Percentiles rank a stretch among this genome's conserved stretches.
These are phyloP conservation scores for Pyricularia pennisetigena DNA, from an alignment of 2,329 filamentous ascomycete species.

Conservation along the genomic window DNA sequence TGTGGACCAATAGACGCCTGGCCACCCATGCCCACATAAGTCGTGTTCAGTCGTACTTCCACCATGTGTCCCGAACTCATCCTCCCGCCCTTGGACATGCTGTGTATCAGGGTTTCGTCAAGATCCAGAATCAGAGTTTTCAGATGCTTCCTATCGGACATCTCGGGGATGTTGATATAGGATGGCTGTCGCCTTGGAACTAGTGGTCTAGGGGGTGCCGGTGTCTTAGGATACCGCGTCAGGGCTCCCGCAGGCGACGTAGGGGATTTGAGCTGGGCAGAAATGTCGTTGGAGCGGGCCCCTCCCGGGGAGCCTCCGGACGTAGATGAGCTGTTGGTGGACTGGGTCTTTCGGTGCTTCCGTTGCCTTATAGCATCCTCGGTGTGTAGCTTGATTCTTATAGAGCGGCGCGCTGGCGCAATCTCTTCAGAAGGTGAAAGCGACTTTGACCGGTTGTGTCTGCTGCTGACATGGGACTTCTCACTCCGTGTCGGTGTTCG, in stretches of 20 bases:
- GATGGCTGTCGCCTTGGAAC: constrained; percentile 85
- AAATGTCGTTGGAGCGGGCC: constrained; percentile 39
- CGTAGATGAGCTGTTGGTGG: constrained; percentile 30
- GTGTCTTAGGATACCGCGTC: constrained; percentile 84
- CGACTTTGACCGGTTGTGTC: constrained; percentile 57
- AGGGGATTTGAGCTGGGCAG: constrained; percentile 85
- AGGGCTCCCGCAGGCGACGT: constrained; percentile 71
- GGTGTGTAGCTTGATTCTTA: constrained; percentile 81
- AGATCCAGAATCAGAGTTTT: constrained; percentile 95
- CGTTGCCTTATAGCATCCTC: constrained; percentile 67
- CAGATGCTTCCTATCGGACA: constrained; percentile 48
- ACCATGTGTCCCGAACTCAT: constrained; percentile 99
- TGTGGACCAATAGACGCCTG: constrained; percentile 66
- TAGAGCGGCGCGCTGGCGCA: constrained; percentile 63
- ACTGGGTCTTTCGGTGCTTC: constrained; percentile 56
- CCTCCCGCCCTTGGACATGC: constrained; percentile 89
- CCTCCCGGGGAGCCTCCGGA: constrained; percentile 26
- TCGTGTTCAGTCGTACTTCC: constrained; percentile 80
- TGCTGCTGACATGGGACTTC: constrained; percentile 18
- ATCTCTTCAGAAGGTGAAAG: constrained; percentile 48
- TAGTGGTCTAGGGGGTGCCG: constrained; percentile 78
- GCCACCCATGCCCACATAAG: constrained; percentile 56
- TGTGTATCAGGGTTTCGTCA: constrained; percentile 96
- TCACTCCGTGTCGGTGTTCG: constrained; percentile 6
- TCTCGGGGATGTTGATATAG: constrained; percentile 53